A percentile compares a stretch with the other conserved stretches of the same genome.
phyloP scores from a whole-genome alignment of 331 rosid genomes.

The Ulmus americana region DNA sequence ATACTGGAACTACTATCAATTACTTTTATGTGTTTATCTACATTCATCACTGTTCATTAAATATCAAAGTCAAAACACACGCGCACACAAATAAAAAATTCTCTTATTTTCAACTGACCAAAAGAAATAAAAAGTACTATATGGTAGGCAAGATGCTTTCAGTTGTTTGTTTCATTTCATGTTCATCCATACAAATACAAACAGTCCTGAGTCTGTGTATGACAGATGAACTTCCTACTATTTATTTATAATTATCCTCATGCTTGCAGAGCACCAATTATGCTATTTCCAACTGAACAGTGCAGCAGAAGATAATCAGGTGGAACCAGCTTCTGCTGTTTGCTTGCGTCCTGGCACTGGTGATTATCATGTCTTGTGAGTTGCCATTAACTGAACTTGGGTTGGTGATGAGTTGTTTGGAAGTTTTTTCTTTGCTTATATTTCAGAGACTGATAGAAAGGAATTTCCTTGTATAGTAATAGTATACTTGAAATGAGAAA shows the following conservation, averaged over 20 bases:
- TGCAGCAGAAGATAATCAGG: conserved; percentile 52
- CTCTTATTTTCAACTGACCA: not conserved
- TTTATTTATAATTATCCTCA: conserved; percentile 8
- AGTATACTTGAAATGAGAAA: not conserved
- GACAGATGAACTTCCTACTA: conserved; percentile 3
- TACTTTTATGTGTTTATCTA: not conserved
- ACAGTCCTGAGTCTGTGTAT: conserved; percentile 1
- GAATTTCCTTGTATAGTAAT: conserved; percentile 3
- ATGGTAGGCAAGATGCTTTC: not conserved
- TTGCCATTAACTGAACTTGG: conserved; percentile 13
- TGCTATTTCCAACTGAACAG: conserved; percentile 79
- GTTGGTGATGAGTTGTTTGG: conserved; percentile 13
- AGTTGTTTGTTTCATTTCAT: not conserved
- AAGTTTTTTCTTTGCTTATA: not conserved
- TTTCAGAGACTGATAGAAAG: conserved; percentile 8
- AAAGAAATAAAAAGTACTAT: not conserved
- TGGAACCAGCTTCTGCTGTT: conserved; percentile 51
- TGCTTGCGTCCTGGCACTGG: conserved; percentile 68
- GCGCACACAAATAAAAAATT: too few relatives aligned
- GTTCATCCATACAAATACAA: not conserved
- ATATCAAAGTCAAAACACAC: not conserved
- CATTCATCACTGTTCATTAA: not conserved
- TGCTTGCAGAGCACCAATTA: conserved; percentile 62
- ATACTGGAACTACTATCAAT: not conserved
- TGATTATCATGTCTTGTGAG: conserved; percentile 87